phyloP scores from a whole-genome alignment of 768 basidiomycete genomes.

The Amanita rimosa region DNA sequence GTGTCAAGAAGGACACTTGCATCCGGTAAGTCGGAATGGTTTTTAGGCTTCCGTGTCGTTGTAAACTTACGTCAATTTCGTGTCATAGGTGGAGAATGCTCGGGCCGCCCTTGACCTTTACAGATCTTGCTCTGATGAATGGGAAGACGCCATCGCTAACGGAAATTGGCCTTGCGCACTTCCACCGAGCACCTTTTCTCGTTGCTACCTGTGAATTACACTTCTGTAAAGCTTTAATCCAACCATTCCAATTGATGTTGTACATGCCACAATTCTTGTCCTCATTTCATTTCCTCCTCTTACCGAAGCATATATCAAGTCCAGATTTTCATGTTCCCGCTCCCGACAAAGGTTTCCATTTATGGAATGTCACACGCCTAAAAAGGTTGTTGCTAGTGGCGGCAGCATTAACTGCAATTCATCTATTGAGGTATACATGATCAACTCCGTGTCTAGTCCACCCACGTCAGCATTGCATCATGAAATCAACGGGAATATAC shows the following conservation, averaged over 20 bases:
- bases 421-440: background rate
- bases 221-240: slow-evolving; percentile 3
- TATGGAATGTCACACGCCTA: slow-evolving; percentile 23
- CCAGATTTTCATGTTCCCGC: background rate
- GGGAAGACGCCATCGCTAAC: slow-evolving; percentile 50
- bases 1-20: slow-evolving; percentile 59
- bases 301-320: background rate
- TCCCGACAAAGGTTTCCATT: background rate
- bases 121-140: slow-evolving; percentile 46
- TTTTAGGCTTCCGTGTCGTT: slow-evolving; percentile 1
- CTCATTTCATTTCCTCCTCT: background rate
- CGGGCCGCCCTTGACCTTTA: slow-evolving; percentile 47
- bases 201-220: slow-evolving; percentile 51
- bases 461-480: slow-evolving; percentile 3
- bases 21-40: slow-evolving; percentile 46
- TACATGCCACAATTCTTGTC: background rate
- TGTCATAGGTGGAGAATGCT: slow-evolving; percentile 62
- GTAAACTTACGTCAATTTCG: slow-evolving; percentile 6
- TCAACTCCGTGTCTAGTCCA: slow-evolving; percentile 7
- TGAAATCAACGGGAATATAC: slow-evolving; percentile 25
- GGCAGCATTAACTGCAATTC: background rate
- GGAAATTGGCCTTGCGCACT: slow-evolving; percentile 69
- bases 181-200: slow-evolving; percentile 70
- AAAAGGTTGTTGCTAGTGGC: slow-evolving; percentile 11
- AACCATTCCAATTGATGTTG: background rate